Conservation (phyloP, 345 rosid species). For the Gossypium mustelinum region DNA sequence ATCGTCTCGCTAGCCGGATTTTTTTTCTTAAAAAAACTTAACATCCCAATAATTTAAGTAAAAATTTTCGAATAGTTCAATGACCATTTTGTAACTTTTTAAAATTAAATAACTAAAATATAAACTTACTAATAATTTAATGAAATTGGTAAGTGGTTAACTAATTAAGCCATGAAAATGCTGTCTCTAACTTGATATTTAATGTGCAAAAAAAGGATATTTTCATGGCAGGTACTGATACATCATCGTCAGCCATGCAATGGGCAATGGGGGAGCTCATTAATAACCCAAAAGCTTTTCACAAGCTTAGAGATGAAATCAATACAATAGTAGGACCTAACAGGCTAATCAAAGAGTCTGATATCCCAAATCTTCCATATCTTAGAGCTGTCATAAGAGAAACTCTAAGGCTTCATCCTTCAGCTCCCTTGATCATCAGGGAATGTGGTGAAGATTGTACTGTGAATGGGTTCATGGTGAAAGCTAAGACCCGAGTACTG, state of each 20-base stretch:
- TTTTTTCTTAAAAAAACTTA: too few relatives aligned
- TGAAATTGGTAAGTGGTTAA: background rate
- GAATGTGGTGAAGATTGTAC: constrained; percentile 44
- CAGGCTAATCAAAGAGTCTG: constrained; percentile 40
- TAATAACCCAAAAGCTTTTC: constrained; percentile 30
- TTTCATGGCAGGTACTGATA: constrained; percentile 45
- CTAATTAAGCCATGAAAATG: background rate
- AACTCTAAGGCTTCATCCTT: constrained; percentile 40
- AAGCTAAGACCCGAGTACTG: constrained; percentile 39
- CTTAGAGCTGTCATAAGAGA: constrained; percentile 41
- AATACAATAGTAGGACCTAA: constrained; percentile 24
- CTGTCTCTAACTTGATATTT: background rate
- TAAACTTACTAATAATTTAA: too few relatives aligned
- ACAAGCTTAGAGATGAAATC: constrained; percentile 40
- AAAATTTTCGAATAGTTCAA: too few relatives aligned
- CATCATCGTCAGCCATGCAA: constrained; percentile 43
- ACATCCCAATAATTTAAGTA: too few relatives aligned
- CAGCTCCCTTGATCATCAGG: constrained; percentile 44
- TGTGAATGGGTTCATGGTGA: constrained; percentile 29
- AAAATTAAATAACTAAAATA: too few relatives aligned
- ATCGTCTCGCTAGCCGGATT: too few relatives aligned
- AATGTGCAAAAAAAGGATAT: constrained; percentile 22
- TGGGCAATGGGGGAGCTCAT: constrained; percentile 55
- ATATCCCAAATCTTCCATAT: constrained; percentile 39
- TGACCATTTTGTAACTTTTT: too few relatives aligned